phyloP scores from a whole-genome alignment of 371 early-diverging fungal genomes.

The Fennellomyces sp. region DNA sequence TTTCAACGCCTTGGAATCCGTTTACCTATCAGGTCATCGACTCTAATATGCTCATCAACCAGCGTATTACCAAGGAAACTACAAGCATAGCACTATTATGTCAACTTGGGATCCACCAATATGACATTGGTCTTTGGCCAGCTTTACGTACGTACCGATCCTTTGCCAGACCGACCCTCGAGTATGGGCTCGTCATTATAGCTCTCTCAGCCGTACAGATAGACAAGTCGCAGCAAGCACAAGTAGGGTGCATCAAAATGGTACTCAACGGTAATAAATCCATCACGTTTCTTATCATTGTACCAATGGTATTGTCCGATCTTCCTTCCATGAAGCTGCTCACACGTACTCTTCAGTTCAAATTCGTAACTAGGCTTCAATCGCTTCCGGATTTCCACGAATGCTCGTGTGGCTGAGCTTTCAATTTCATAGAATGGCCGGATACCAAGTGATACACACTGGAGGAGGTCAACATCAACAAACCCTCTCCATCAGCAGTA shows the following conservation, averaged over 20 bases:
- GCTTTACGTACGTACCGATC: slow-evolving; percentile 7
- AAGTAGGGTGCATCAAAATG: background rate
- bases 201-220: background rate
- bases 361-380: background rate
- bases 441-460: too few species aligned
- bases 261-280: background rate
- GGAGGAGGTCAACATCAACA: background rate
- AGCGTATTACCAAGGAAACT: slow-evolving; percentile 4
- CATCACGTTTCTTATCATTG: background rate
- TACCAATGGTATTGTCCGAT: background rate
- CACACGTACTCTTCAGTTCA: background rate
- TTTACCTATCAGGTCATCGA: background rate
- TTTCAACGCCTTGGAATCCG: slow-evolving; percentile 10
- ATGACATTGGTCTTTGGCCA: slow-evolving; percentile 4
- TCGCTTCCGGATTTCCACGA: background rate
- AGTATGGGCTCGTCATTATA: slow-evolving; percentile 22
- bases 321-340: background rate
- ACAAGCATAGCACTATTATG: background rate
- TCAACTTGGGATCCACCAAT: background rate
- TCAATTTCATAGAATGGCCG: background rate
- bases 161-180: slow-evolving; percentile 19
- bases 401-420: background rate
- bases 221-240: too few species aligned
- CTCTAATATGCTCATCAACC: background rate
- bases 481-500: background rate